Base-by-base conservation (phyloP, 2,329 filamentous ascomycete species). In the Sporothrix mexicana region DNA sequence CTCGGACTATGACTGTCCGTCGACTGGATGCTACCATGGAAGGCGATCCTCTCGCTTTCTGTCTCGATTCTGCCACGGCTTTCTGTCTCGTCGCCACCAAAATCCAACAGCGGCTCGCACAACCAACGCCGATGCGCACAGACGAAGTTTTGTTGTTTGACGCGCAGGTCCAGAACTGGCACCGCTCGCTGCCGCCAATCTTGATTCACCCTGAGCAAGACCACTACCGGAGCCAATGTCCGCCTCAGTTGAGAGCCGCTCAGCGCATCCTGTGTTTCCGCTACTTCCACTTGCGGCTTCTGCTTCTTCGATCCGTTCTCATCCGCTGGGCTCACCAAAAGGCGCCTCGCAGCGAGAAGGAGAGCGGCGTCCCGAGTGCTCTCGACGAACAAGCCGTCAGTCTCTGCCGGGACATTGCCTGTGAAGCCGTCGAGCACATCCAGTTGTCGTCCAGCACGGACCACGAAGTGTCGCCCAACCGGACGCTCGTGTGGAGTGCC, bases 351-450 rank as follows among this genome's bases (percentile, higher is more conserved):
- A 41, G 49, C 15, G 15, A 17, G 15, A 51, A 51, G 6, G 15
- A n/a, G 15, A 17, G 15, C 15, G 49, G 1, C n/a, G 7, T 15
- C 7, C 20, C 53, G 2, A 10, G n/a, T 23, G 15, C 57, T 13
- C 57, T 61, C 25, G 57, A 61, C 57, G 25, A 55, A 15, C 57
- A 61, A 23, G 57, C 57, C 25, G 57, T 61, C 57, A 7, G 5
- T 13, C 57, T 61, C 57, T 61, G 57, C 57, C 57, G 57, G 25
- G 57, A 41, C 57, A 61, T 61, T 41, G 57, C 57, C 57, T 61
- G 57, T 13, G 57, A 61, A 3, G 57, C 57, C 13, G 30, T 61
- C 30, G 57, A 41, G 7, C 25, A 61, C 25, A 61, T 61, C 12
- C 57, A 61, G 12, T 20, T 62, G 25, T 62, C 57, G 23, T n/a